Percentiles rank a stretch among this genome's conserved stretches.
Evolutionary conservation across 2,329 filamentous ascomycete genomes (phyloP).

Genomic region (Exophiala bonariae): DNA sequence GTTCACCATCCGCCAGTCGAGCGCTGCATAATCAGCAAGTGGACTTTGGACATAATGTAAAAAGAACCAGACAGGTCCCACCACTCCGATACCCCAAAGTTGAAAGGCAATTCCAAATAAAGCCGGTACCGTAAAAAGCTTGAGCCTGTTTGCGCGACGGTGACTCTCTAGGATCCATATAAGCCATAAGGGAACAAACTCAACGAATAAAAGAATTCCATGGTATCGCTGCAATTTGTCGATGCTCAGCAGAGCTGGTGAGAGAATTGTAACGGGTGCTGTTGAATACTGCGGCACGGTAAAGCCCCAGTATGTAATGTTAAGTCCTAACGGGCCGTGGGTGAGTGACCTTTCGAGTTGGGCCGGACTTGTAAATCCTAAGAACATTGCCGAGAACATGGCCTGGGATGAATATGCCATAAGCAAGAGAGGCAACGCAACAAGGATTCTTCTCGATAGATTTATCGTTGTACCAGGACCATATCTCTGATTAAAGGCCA

Average conservation of each 20-base stretch:
- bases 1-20: slow-evolving; percentile 35
- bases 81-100: slow-evolving; percentile 32
- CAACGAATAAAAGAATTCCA: slow-evolving; percentile 28
- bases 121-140: slow-evolving; percentile 24
- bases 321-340: neutral
- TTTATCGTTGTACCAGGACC: slow-evolving; percentile 31
- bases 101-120: slow-evolving; percentile 31
- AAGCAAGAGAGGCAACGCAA: slow-evolving; percentile 5
- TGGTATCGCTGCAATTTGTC: slow-evolving; percentile 19
- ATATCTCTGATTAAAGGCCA: slow-evolving; percentile 32
- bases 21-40: slow-evolving; percentile 34
- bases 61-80: slow-evolving; percentile 39
- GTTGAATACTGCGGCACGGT: neutral
- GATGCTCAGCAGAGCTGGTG: slow-evolving; percentile 4
- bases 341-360: neutral
- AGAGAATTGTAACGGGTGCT: slow-evolving; percentile 3
- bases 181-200: slow-evolving; percentile 30
- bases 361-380: neutral
- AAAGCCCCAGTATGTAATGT: neutral
- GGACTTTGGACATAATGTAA: slow-evolving; percentile 37
- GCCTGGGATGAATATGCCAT: slow-evolving; percentile 2
- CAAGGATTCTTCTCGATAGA: slow-evolving; percentile 5
- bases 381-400: slow-evolving; percentile 3
- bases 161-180: slow-evolving; percentile 33
- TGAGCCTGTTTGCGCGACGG: slow-evolving; percentile 32